Evolutionary conservation across 2,329 filamentous ascomycete genomes (phyloP), one percentile per base, ranked within the genome.

Genomic region (Hymenoscyphus scutula): DNA sequence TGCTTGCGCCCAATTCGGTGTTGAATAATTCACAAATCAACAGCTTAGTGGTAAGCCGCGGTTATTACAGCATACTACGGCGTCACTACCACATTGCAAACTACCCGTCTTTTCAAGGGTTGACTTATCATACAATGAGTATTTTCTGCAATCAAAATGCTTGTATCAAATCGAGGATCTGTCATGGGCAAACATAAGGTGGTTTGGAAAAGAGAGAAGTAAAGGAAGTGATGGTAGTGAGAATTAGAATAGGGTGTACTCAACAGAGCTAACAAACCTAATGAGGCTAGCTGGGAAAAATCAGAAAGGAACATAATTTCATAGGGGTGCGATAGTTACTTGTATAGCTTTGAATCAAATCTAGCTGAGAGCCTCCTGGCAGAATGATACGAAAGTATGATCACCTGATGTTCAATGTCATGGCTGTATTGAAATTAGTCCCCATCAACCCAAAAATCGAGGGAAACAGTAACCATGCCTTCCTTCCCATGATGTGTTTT

Each of bases 281-380:
- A 25, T 23, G 7, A 19, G 41, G n/a, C 41, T 19, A 23, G n/a
- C 41, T 48, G 41, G 41, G 41, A 48, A 25, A 25, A 48, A 48
- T 48, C 41, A 48, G 41, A 48, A 11, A 48, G n/a, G n/a, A 19
- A 48, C 41, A 48, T 23, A 48, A 48, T 48, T 45, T 45, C 41
- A 48, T 48, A 19, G 8, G 19, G 41, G 41, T 17, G 41, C 6
- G n/a, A 48, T 48, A 48, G 41, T 48, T 48, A 48, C 41, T 23
- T 48, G 11, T 48, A 19, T 48, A 48, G 41, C n/a, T 48, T 23
- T 48, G 19, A 23, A 10, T 48, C 41, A 23, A 23, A 10, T 25
- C 19, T 48, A 23, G 19, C 10, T 23, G 41, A 48, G 41, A 23
- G 19, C n/a, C 6, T 48, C 19, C 7, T 48, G 41, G 15, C 41